These are phyloP conservation scores for Diaporthe sp. DNA, from an alignment of 2,329 filamentous ascomycete species.

Conservation along the genomic window DNA sequence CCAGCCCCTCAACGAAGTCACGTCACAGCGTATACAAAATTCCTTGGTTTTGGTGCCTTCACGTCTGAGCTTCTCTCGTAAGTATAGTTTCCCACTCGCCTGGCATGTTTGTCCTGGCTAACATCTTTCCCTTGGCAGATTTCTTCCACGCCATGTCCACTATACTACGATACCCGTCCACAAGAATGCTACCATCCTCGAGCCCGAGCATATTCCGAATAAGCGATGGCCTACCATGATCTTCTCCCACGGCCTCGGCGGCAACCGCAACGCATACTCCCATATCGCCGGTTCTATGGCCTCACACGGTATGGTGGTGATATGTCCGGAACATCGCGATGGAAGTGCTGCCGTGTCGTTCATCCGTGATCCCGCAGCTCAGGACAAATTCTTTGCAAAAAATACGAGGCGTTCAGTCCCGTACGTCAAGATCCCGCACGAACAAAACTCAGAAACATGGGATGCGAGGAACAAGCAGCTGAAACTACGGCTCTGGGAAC, in stretches of 20 bases:
- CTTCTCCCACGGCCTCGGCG: constrained; percentile 88
- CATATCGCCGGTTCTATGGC: constrained; percentile 83
- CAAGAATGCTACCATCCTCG: constrained; percentile 76
- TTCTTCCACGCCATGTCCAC: constrained; percentile 78
- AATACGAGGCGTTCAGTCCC: constrained; percentile 54
- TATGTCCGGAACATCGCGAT: constrained; percentile 87
- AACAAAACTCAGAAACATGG: constrained; percentile 74
- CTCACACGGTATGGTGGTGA: constrained; percentile 83
- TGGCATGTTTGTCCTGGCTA: background rate
- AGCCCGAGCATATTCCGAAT: constrained; percentile 56
- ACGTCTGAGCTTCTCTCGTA: constrained; percentile 72
- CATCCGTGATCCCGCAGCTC: constrained; percentile 71
- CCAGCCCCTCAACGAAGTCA: constrained; percentile 81
- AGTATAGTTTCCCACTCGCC: constrained; percentile 45
- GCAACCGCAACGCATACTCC: constrained; percentile 87
- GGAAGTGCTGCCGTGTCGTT: constrained; percentile 82
- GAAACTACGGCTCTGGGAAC: constrained; percentile 82
- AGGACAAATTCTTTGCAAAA: constrained; percentile 52
- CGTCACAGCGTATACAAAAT: constrained; percentile 80
- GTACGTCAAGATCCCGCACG: constrained; percentile 71
- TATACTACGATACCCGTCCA: constrained; percentile 80
- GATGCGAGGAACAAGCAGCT: constrained; percentile 78
- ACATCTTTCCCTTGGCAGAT: constrained; percentile 54
- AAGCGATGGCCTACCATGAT: constrained; percentile 83
- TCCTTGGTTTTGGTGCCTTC: constrained; percentile 74